Conservation (phyloP, 2,329 filamentous ascomycete genomes). For the Cladophialophora immunda region DNA sequence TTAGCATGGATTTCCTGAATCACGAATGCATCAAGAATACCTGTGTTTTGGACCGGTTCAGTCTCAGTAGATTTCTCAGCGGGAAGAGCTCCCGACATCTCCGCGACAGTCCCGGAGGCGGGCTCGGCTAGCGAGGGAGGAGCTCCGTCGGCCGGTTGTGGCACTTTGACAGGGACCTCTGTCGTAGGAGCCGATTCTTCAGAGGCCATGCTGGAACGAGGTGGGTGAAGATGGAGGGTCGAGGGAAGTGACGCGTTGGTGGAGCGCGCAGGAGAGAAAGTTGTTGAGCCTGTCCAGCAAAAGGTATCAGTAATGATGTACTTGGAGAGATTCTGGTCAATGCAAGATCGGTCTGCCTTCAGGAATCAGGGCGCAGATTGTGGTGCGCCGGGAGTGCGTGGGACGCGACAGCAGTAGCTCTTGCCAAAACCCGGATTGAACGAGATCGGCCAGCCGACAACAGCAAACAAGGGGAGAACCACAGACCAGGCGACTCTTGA, state of each 20-base stretch:
- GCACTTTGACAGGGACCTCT: conserved; percentile 38
- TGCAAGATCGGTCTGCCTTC: conserved; percentile 8
- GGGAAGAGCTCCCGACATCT: conserved; percentile 41
- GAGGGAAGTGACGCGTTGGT: conserved; percentile 29
- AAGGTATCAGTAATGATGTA: conserved; percentile 21
- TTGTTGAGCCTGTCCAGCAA: conserved; percentile 17
- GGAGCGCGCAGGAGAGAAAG: conserved; percentile 12
- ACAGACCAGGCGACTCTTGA: conserved; percentile 28
- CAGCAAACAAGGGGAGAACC: conserved; percentile 17
- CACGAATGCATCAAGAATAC: conserved; percentile 33
- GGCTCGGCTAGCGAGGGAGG: conserved; percentile 39
- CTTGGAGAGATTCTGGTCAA: background rate
- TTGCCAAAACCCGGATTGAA: conserved; percentile 14
- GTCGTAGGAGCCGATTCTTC: conserved; percentile 30
- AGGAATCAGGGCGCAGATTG: conserved; percentile 9
- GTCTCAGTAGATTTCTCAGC: conserved; percentile 49
- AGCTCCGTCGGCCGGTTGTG: conserved; percentile 37
- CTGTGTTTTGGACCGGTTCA: conserved; percentile 44
- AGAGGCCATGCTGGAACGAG: conserved; percentile 27
- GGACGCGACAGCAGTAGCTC: conserved; percentile 30
- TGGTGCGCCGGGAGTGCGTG: conserved; percentile 17
- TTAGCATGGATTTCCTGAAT: conserved; percentile 12
- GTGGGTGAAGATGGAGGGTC: conserved; percentile 6
- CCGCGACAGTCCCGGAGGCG: conserved; percentile 37
- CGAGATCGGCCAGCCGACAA: conserved; percentile 8